phyloP scores from a whole-genome alignment of 805 yeast genomes.

The Cyberlindnera sargentensis region DNA sequence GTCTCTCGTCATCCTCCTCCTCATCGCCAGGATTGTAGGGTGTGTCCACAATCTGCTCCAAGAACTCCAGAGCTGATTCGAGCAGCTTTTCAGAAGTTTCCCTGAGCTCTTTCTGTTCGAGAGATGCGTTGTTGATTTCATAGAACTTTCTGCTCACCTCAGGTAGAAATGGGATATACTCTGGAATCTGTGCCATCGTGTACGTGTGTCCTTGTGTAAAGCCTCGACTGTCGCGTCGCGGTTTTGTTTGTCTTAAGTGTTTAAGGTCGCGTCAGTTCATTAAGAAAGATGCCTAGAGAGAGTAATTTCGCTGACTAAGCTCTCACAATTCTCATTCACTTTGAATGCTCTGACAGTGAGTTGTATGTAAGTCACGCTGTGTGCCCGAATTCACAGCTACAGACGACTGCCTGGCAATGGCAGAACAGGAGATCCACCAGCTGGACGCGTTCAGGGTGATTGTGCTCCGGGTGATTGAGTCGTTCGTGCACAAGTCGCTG shows the following conservation, averaged over 20 bases:
- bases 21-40: constrained; percentile 1
- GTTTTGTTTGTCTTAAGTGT: no score
- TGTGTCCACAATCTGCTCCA: constrained; percentile 10
- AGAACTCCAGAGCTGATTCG: constrained; percentile 9
- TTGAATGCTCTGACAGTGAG: no score
- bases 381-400: no score
- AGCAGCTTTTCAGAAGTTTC: constrained; percentile 9
- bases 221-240: no score
- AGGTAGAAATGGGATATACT: constrained; percentile 6
- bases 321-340: no score
- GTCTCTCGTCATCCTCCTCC: constrained; percentile 5
- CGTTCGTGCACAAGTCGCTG: constrained; percentile 18
- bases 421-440: constrained; percentile 1
- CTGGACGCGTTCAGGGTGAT: constrained; percentile 17
- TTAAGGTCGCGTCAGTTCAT: no score
- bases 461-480: constrained; percentile 21
- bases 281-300: neutral
- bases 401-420: no score
- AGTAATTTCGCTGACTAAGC: neutral
- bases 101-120: constrained; percentile 3
- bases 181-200: constrained; percentile 8
- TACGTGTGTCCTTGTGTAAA: neutral
- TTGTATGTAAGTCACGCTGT: no score
- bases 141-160: constrained; percentile 3
- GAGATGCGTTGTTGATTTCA: constrained; percentile 3